These are phyloP conservation scores for Nitzschia sp. DNA, from an alignment of 108 stramenopile species.

Conservation along the genomic window DNA sequence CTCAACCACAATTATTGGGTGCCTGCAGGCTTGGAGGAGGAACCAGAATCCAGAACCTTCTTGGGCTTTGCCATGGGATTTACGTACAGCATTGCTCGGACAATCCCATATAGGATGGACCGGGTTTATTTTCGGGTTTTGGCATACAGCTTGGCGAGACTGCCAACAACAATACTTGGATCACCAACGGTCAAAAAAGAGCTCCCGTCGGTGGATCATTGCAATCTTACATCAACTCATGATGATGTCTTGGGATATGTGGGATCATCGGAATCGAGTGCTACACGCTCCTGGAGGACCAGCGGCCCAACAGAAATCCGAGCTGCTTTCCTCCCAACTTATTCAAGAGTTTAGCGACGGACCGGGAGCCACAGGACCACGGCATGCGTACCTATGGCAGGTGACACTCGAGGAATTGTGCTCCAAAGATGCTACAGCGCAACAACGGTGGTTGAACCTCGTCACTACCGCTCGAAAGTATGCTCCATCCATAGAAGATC, in stretches of 20 bases:
- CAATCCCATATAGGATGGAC: conserved; percentile 4
- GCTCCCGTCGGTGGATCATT: background rate
- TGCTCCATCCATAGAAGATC: no score
- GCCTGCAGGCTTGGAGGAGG: background rate
- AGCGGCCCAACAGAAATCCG: no score
- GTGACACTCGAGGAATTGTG: no score
- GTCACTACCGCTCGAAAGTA: no score
- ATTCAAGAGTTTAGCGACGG: no score
- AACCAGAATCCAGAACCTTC: no score
- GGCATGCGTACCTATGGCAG: no score
- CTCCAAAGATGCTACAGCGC: no score
- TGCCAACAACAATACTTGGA: background rate
- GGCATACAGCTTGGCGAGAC: background rate
- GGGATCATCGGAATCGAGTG: conserved; percentile 1
- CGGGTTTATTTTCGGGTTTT: background rate
- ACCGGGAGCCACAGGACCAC: no score
- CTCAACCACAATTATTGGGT: background rate
- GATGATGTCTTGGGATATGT: no score
- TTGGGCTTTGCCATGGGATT: background rate
- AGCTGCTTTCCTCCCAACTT: no score
- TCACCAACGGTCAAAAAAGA: background rate
- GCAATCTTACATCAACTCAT: background rate
- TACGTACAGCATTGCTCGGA: background rate
- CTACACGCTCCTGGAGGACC: background rate
- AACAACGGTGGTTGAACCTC: no score